phyloP scores from a whole-genome alignment of 2,329 filamentous ascomycete species.

The Thelonectria blattea region DNA sequence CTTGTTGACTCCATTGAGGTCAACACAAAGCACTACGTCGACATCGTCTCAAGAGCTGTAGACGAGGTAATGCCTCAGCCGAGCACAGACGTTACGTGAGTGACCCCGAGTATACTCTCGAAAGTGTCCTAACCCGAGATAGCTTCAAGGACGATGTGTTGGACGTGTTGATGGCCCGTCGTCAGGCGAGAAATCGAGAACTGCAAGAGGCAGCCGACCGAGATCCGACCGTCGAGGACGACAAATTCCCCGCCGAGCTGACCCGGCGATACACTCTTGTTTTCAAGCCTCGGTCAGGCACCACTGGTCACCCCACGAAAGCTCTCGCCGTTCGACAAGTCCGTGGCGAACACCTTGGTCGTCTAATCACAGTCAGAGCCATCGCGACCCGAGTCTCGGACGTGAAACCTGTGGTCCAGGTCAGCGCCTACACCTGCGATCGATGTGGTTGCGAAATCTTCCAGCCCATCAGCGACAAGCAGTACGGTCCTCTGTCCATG shows the following conservation, averaged over 20 bases:
- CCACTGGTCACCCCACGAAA: slow-evolving; percentile 66
- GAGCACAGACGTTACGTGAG: slow-evolving; percentile 76
- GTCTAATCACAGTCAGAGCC: slow-evolving; percentile 90
- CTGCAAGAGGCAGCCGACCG: slow-evolving; percentile 71
- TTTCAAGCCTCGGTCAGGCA: slow-evolving; percentile 88
- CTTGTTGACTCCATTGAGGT: slow-evolving; percentile 84
- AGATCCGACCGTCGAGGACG: slow-evolving; percentile 69
- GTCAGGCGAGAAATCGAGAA: slow-evolving; percentile 83
- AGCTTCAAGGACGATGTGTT: slow-evolving; percentile 98
- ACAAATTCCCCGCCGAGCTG: slow-evolving; percentile 89
- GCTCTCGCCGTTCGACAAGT: slow-evolving; percentile 90
- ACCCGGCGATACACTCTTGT: slow-evolving; percentile 94
- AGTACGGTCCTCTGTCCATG: slow-evolving; percentile 84
- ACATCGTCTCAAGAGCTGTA: slow-evolving; percentile 85
- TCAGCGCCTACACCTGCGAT: slow-evolving; percentile 98
- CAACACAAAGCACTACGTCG: slow-evolving; percentile 95
- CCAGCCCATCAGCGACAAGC: slow-evolving; percentile 90
- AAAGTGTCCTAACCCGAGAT: slow-evolving; percentile 17
- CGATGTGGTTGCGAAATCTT: slow-evolving; percentile 97
- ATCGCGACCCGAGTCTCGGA: slow-evolving; percentile 96
- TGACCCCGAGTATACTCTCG: not conserved
- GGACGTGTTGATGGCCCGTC: slow-evolving; percentile 94
- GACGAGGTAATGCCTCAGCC: slow-evolving; percentile 85
- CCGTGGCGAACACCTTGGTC: slow-evolving; percentile 88
- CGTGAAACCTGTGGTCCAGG: slow-evolving; percentile 96